Percentiles rank a stretch among this genome's conserved stretches.
phyloP scores from a whole-genome alignment of 1,284 basidiomycete genomes.

The Wolfiporia cocos region DNA sequence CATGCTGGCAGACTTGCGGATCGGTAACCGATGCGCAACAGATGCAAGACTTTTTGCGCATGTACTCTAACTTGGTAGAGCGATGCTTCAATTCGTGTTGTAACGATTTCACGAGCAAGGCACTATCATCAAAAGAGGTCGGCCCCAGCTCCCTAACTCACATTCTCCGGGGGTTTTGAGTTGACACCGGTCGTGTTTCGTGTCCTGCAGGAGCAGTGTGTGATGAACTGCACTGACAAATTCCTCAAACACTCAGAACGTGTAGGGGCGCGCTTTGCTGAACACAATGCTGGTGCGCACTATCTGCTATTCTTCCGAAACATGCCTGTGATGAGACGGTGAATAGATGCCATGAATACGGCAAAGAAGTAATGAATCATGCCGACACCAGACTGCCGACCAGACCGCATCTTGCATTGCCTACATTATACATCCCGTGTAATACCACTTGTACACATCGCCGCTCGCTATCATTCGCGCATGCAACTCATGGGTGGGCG shows the following conservation, averaged over 20 bases:
- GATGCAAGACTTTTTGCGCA: constrained; percentile 98
- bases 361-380: constrained; percentile 28
- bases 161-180: constrained; percentile 1
- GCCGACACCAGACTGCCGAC: constrained; percentile 9
- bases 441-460: too few relatives aligned
- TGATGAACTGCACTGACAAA: constrained; percentile 82
- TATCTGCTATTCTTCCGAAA: neutral
- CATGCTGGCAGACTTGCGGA: neutral
- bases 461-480: too few relatives aligned
- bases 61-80: constrained; percentile 96
- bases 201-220: constrained; percentile 54
- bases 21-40: constrained; percentile 29
- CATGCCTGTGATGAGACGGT: too few relatives aligned
- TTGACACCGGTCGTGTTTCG: constrained; percentile 6
- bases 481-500: too few relatives aligned
- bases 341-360: too few relatives aligned
- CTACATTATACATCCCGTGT: too few relatives aligned
- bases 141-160: constrained; percentile 13
- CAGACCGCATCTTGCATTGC: constrained; percentile 5
- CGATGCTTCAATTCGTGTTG: constrained; percentile 93
- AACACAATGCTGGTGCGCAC: constrained; percentile 78
- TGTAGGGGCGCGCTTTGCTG: constrained; percentile 88
- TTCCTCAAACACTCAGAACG: constrained; percentile 97
- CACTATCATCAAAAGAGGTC: constrained; percentile 92
- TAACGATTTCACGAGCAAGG: constrained; percentile 96